Evolutionary conservation across 345 rosid genomes (phyloP).

Genomic region (Brassica incana): DNA sequence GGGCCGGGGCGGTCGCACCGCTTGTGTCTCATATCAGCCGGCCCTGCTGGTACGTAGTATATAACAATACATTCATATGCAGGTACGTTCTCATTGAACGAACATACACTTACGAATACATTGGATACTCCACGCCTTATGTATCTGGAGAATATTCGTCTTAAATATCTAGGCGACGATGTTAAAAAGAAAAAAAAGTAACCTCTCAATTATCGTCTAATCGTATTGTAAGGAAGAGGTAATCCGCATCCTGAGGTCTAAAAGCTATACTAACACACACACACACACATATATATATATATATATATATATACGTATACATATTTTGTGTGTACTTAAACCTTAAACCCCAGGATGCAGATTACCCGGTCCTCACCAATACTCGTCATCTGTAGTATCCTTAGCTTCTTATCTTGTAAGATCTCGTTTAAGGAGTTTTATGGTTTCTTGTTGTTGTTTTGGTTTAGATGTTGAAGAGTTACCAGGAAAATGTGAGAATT

Average conservation of each 20-base stretch:
- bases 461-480: conserved; percentile 4
- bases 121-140: neutral
- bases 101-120: neutral
- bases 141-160: neutral
- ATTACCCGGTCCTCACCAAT: conserved; percentile 39
- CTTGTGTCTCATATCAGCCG: too few relatives aligned
- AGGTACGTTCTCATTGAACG: neutral
- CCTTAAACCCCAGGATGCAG: conserved; percentile 45
- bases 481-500: conserved; percentile 5
- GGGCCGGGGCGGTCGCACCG: too few relatives aligned
- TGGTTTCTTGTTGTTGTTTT: neutral
- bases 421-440: neutral
- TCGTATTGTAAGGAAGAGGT: conserved; percentile 40
- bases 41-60: neutral
- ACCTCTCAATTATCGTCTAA: conserved; percentile 14
- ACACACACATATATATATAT: neutral
- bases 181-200: neutral
- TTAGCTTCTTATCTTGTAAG: neutral
- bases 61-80: neutral
- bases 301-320: neutral
- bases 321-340: neutral
- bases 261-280: neutral
- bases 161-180: neutral
- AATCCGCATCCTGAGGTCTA: conserved; percentile 42
- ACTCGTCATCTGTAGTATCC: conserved; percentile 4